phyloP scores from a whole-genome alignment of 164 flowering plant genomes.

The Chloranthus sessilifolius region DNA sequence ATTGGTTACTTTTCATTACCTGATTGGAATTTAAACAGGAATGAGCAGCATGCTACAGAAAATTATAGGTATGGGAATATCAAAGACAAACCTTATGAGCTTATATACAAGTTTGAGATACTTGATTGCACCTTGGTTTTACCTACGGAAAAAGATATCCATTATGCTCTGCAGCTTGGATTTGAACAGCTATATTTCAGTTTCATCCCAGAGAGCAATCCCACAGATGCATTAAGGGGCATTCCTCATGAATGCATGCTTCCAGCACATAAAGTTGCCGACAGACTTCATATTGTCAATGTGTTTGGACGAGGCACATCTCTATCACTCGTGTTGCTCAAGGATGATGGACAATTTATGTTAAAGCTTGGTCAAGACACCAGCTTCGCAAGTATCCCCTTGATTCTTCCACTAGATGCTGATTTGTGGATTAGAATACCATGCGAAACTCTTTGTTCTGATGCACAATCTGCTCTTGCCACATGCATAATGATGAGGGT shows the following conservation, averaged over 20 bases:
- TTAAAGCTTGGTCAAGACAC: constrained; percentile 15
- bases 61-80: constrained; percentile 5
- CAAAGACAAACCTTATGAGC: constrained; percentile 5
- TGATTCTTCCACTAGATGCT: constrained; percentile 44
- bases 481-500: constrained; percentile 53
- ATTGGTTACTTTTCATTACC: constrained; percentile 84
- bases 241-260: constrained; percentile 53
- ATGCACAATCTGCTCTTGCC: constrained; percentile 17
- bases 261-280: constrained; percentile 28
- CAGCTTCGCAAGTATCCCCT: constrained; percentile 10
- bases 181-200: constrained; percentile 52
- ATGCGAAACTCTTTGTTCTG: constrained; percentile 17
- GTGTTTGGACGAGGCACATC: constrained; percentile 63
- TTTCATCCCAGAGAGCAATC: constrained; percentile 23
- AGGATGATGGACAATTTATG: constrained; percentile 22
- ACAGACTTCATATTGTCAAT: constrained; percentile 35
- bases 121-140: constrained; percentile 54
- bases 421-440: constrained; percentile 90
- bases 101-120: constrained; percentile 57
- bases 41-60: constrained; percentile 16
- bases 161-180: constrained; percentile 44
- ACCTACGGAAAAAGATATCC: constrained; percentile 38
- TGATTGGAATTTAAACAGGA: constrained; percentile 48
- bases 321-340: constrained; percentile 33
- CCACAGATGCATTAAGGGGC: constrained; percentile 26